Percentiles rank a stretch among this genome's conserved stretches.
phyloP scores from a whole-genome alignment of 1,139 yeast genomes.

The Meyerozyma guilliermondii region DNA sequence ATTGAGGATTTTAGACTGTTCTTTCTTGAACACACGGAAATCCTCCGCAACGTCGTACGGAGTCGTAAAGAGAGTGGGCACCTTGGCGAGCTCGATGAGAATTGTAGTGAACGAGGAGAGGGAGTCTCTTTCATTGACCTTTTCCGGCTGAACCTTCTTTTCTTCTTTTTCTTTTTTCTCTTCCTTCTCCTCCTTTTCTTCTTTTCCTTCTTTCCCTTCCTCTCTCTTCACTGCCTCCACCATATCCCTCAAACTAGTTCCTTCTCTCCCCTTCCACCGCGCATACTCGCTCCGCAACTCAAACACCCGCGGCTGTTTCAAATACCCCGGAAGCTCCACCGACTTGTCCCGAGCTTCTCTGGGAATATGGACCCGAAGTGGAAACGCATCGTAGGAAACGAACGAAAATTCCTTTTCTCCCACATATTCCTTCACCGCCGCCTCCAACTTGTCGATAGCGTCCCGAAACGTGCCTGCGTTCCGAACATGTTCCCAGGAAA shows the following conservation, averaged over 20 bases:
- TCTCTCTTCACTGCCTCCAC: neutral
- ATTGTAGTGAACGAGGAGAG: neutral
- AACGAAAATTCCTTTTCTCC: slow-evolving; percentile 55
- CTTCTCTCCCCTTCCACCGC: slow-evolving; percentile 48
- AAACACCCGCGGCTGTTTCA: slow-evolving; percentile 73
- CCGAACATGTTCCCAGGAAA: slow-evolving; percentile 63
- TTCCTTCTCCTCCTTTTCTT: neutral
- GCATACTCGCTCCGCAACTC: slow-evolving; percentile 70
- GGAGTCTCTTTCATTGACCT: neutral
- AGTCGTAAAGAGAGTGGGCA: slow-evolving; percentile 50
- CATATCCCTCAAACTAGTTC: neutral
- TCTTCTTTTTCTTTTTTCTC: neutral
- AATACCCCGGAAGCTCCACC: slow-evolving; percentile 64
- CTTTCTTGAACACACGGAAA: slow-evolving; percentile 59
- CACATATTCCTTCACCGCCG: slow-evolving; percentile 39
- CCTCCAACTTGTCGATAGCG: slow-evolving; percentile 53
- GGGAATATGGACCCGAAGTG: slow-evolving; percentile 69
- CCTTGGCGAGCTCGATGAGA: neutral
- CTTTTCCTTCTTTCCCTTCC: slow-evolving; percentile 22
- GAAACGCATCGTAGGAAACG: slow-evolving; percentile 64
- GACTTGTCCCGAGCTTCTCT: slow-evolving; percentile 79
- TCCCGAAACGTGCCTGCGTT: slow-evolving; percentile 53
- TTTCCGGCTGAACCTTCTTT: no score
- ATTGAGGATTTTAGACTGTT: slow-evolving; percentile 73
- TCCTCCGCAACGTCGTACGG: slow-evolving; percentile 78